Conservation (phyloP, 1,284 basidiomycete species). For the Chiua sp. region DNA sequence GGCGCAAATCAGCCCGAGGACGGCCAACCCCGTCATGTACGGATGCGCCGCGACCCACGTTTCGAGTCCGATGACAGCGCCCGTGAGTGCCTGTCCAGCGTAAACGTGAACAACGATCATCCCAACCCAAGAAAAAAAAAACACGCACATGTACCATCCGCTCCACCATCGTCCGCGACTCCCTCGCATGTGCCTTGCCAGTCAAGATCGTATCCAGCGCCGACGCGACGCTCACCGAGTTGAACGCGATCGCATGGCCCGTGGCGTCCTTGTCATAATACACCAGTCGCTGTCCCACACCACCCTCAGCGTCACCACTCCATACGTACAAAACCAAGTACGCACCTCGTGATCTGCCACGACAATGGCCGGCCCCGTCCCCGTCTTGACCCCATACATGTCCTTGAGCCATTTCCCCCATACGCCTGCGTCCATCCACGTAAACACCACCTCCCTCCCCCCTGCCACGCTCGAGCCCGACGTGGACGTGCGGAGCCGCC, state of each 20-base stretch:
- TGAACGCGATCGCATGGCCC: constrained; percentile 60
- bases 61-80: constrained; percentile 13
- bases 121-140: background rate
- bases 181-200: constrained; percentile 60
- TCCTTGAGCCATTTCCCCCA: constrained; percentile 89
- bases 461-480: background rate
- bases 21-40: constrained; percentile 16
- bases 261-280: constrained; percentile 66
- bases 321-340: too few relatives aligned
- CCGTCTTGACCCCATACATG: constrained; percentile 73
- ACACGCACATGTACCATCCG: constrained; percentile 65
- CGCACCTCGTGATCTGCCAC: constrained; percentile 83
- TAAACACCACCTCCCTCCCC: constrained; percentile 74
- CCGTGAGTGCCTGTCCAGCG: constrained; percentile 22
- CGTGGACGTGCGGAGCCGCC: constrained; percentile 53
- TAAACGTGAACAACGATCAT: too few relatives aligned
- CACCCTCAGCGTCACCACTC: background rate
- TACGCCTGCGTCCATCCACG: constrained; percentile 82
- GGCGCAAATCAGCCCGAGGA: constrained; percentile 15
- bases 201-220: constrained; percentile 72
- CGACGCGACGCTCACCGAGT: constrained; percentile 63
- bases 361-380: constrained; percentile 62
- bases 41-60: constrained; percentile 25
- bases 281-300: constrained; percentile 52
- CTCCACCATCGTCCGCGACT: constrained; percentile 75